phyloP scores from a whole-genome alignment of 2,329 filamentous ascomycete species.

The Stemphylium lycopersici region DNA sequence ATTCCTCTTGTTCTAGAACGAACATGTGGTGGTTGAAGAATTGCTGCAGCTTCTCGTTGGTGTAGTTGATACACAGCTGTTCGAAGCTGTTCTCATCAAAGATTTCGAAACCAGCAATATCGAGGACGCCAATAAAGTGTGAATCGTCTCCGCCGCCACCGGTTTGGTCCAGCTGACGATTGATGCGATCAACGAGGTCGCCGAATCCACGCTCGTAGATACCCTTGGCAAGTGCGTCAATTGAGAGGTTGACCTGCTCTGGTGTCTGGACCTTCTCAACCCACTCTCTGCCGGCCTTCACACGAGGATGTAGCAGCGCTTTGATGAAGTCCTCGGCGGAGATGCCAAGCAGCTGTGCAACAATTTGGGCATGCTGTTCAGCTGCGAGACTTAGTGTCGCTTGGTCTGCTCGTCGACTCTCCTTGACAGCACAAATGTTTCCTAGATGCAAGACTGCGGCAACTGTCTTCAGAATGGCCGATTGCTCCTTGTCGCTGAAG shows the following conservation, averaged over 20 bases:
- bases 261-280: slow-evolving; percentile 98
- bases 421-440: slow-evolving; percentile 87
- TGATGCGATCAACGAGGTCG: slow-evolving; percentile 89
- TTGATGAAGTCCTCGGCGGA: slow-evolving; percentile 83
- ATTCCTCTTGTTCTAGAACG: slow-evolving; percentile 97
- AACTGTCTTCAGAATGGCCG: slow-evolving; percentile 81
- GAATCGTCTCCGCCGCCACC: slow-evolving; percentile 84
- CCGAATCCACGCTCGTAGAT: slow-evolving; percentile 97
- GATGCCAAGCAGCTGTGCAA: slow-evolving; percentile 85
- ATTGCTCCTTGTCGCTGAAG: slow-evolving; percentile 83
- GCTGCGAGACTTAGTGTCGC: slow-evolving; percentile 80
- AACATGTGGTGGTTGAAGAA: slow-evolving; percentile 99
- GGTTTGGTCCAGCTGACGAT: slow-evolving; percentile 85
- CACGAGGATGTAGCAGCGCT: slow-evolving; percentile 86
- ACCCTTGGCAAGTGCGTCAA: slow-evolving; percentile 93
- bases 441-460: slow-evolving; percentile 92
- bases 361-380: slow-evolving; percentile 74
- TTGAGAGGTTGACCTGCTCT: slow-evolving; percentile 87
- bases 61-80: slow-evolving; percentile 99
- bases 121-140: slow-evolving; percentile 94
- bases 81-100: slow-evolving; percentile 99
- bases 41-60: slow-evolving; percentile 98
- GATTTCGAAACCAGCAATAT: slow-evolving; percentile 99
- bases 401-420: slow-evolving; percentile 89
- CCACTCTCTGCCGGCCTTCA: slow-evolving; percentile 97